Evolutionary conservation across 1,284 basidiomycete genomes (phyloP), one percentile per base, ranked within the genome.

Genomic region (Marasmius tenuissimus): DNA sequence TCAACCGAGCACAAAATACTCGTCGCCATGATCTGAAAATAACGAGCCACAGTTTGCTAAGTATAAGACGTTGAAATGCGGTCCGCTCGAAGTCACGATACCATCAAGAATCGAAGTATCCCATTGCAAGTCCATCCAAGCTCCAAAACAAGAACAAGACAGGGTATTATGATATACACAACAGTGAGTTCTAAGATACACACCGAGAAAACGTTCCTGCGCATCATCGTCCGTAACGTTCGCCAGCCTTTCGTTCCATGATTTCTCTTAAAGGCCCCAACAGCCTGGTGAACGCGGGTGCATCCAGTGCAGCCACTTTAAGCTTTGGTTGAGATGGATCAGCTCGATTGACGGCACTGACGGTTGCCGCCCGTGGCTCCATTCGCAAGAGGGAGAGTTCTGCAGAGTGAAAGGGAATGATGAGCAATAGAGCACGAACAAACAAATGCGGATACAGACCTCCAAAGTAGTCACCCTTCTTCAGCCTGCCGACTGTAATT

Each of bases 401-500:
- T 88, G 70, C 33, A 57, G 18, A 8, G 40, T 38, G 38, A 53
- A 49, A 33, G 40, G 61, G 39, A 34, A 38, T 33, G 51, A 34
- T 42, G 33, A 20, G 63, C 55, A 55, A 27, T 45, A 42, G 34
- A 52, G 49, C 53, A 27, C 27, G 7, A 47, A 47, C 40, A 47
- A 5, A 76, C 89, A 71, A 69, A 27, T 27, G 27, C 27, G 27
- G 27, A 27, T 27, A 27, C 27, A 27, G 27, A 94, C 96, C 96
- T 76, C 97, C 97, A 81, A 99, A 99, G 84, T 98, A 99, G 75
- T 99, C 96, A 12, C 97, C 97, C 70, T 95, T 93, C 68, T 82
- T 85, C 58, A 94, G 84, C 61, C 80, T 84, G 16, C 92, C 92
- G 11, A 98, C 93, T 9, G 83, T 78, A 22, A 88, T 80, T 66